Conservation (phyloP, 345 rosid genomes). For the Lumnitzera littorea region DNA sequence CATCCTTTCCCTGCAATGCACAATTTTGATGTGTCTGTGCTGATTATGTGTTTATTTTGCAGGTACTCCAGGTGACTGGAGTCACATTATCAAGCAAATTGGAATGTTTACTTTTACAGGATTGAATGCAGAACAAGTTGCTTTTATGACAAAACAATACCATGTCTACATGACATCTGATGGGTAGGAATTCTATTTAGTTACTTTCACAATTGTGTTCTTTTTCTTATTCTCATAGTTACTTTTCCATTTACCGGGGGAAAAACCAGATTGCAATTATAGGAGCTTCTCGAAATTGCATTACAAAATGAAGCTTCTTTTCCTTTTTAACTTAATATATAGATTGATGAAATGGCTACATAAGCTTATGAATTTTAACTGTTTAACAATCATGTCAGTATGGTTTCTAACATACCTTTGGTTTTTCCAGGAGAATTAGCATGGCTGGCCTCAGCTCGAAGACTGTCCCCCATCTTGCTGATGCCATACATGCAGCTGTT, state of each 20-base stretch:
- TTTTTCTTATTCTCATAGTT: not conserved
- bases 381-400: too few species aligned
- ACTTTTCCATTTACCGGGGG: not conserved
- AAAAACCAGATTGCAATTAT: too few species aligned
- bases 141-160: constrained; percentile 17
- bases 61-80: constrained; percentile 27
- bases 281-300: too few species aligned
- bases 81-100: constrained; percentile 25
- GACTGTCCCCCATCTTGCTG: constrained; percentile 31
- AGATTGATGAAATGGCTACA: too few species aligned
- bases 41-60: not conserved
- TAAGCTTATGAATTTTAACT: too few species aligned
- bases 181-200: constrained; percentile 7
- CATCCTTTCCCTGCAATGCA: too few species aligned
- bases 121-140: constrained; percentile 20
- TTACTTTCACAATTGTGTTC: not conserved
- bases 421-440: constrained; percentile 34
- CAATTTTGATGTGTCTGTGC: not conserved
- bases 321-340: too few species aligned
- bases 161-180: constrained; percentile 23
- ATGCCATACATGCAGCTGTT: constrained; percentile 31
- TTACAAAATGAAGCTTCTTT: too few species aligned
- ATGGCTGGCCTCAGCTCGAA: constrained; percentile 30
- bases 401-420: too few species aligned
- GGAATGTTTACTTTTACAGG: constrained; percentile 26